phyloP scores from a whole-genome alignment of 176 grass and related monocot species.

The Thinopyrum elongatum region DNA sequence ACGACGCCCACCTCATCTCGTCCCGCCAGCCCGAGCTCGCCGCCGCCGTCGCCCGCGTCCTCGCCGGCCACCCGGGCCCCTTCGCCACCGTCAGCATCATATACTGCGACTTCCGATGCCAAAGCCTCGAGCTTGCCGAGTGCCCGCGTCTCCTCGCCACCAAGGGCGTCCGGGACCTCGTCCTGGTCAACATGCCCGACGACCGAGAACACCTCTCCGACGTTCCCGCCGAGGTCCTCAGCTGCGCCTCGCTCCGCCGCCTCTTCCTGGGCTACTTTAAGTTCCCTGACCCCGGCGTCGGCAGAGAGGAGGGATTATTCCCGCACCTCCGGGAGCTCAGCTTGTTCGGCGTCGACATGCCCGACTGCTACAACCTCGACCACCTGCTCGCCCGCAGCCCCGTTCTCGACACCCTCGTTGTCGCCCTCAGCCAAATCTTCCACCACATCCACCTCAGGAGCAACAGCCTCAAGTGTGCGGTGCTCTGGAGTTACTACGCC shows the following conservation, averaged over 20 bases:
- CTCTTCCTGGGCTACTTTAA: constrained; percentile 16
- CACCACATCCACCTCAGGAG: background rate
- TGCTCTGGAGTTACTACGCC: background rate
- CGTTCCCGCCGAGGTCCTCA: background rate
- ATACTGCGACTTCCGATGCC: background rate
- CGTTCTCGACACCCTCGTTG: background rate
- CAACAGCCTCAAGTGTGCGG: constrained; percentile 6
- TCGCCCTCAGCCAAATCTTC: background rate
- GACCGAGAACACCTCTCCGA: background rate
- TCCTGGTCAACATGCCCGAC: background rate
- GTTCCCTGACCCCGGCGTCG: background rate
- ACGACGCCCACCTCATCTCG: constrained; percentile 6
- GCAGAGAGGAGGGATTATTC: background rate
- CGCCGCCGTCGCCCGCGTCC: background rate
- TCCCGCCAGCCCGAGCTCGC: background rate
- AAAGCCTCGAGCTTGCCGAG: background rate
- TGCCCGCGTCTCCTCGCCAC: background rate
- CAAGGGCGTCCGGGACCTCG: background rate
- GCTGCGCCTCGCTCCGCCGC: background rate
- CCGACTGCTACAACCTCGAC: background rate
- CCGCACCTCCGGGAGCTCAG: constrained; percentile 26
- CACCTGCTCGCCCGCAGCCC: background rate
- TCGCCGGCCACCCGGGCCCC: background rate
- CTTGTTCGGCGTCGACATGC: background rate
- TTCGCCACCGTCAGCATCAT: background rate